phyloP scores from a whole-genome alignment of 2,329 filamentous ascomycete species.

The Phoma herbarum region DNA sequence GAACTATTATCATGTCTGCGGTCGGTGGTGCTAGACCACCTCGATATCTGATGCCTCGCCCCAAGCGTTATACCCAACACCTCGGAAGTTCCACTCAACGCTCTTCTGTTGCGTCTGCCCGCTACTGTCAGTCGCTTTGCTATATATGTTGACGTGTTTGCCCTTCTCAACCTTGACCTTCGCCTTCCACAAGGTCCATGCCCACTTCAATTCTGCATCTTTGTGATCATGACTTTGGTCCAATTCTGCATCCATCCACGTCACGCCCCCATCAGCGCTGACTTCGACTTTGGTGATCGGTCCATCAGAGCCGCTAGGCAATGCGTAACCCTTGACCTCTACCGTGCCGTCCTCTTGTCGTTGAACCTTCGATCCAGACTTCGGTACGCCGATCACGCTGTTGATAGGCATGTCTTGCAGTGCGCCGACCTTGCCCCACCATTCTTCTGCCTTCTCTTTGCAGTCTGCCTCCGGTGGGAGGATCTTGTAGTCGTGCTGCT shows the following conservation, averaged over 20 bases:
- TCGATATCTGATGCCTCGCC: slow-evolving; percentile 62
- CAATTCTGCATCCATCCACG: slow-evolving; percentile 60
- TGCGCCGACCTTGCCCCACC: slow-evolving; percentile 61
- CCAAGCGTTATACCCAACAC: slow-evolving; percentile 69
- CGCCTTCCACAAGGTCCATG: slow-evolving; percentile 65
- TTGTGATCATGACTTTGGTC: slow-evolving; percentile 32
- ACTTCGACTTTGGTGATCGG: slow-evolving; percentile 65
- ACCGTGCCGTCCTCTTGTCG: slow-evolving; percentile 54
- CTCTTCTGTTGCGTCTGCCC: slow-evolving; percentile 61
- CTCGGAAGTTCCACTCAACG: slow-evolving; percentile 66
- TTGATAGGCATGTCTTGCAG: slow-evolving; percentile 67
- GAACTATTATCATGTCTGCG: background rate
- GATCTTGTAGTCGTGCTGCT: slow-evolving; percentile 67
- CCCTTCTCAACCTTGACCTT: slow-evolving; percentile 55
- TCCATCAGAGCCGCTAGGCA: slow-evolving; percentile 63
- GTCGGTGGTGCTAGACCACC: slow-evolving; percentile 42
- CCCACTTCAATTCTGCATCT: slow-evolving; percentile 58
- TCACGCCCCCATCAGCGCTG: slow-evolving; percentile 58
- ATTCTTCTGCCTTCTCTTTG: slow-evolving; percentile 60
- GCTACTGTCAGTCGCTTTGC: slow-evolving; percentile 62
- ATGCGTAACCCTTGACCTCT: slow-evolving; percentile 63
- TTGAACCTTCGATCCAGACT: slow-evolving; percentile 54
- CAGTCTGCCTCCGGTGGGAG: slow-evolving; percentile 62
- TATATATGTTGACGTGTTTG: slow-evolving; percentile 57
- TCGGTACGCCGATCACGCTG: slow-evolving; percentile 62